Evolutionary conservation across 1,284 basidiomycete genomes (phyloP).

Genomic region (Coniferiporia sulphurascens): DNA sequence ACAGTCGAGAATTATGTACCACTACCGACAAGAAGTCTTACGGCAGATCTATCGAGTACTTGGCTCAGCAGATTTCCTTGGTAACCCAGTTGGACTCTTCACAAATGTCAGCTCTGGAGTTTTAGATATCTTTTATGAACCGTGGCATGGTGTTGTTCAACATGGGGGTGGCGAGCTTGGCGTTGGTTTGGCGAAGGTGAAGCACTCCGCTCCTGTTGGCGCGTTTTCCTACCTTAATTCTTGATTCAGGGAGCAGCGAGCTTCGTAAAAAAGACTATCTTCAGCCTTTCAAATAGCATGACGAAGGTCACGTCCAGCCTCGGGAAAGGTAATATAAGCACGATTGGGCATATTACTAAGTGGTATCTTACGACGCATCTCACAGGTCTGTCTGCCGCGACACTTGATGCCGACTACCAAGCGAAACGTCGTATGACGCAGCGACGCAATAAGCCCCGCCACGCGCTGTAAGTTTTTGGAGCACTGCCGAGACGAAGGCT

Average conservation of each 20-base stretch:
- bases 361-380: not conserved
- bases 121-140: conserved; percentile 98
- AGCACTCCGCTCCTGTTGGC: conserved; percentile 14
- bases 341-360: not conserved
- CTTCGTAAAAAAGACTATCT: conserved; percentile 98
- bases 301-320: conserved; percentile 97
- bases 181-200: conserved; percentile 92
- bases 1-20: conserved; percentile 81
- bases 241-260: conserved; percentile 82
- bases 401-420: conserved; percentile 96
- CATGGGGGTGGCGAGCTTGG: conserved; percentile 96
- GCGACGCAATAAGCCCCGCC: conserved; percentile 90
- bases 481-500: not conserved
- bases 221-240: not conserved
- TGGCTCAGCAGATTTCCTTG: conserved; percentile 94
- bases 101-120: conserved; percentile 99
- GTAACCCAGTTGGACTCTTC: conserved; percentile 93
- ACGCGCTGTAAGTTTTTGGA: conserved; percentile 70
- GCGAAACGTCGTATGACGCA: conserved; percentile 83
- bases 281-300: conserved; percentile 92
- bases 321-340: conserved; percentile 70
- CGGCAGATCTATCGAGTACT: conserved; percentile 95
- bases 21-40: conserved; percentile 92
- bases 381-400: conserved; percentile 88
- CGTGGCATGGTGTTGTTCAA: conserved; percentile 96